Evolutionary conservation across 495 filamentous ascomycete species (phyloP), one percentile per base, ranked within the genome.

Genomic region (Glarea lozoyensis): DNA sequence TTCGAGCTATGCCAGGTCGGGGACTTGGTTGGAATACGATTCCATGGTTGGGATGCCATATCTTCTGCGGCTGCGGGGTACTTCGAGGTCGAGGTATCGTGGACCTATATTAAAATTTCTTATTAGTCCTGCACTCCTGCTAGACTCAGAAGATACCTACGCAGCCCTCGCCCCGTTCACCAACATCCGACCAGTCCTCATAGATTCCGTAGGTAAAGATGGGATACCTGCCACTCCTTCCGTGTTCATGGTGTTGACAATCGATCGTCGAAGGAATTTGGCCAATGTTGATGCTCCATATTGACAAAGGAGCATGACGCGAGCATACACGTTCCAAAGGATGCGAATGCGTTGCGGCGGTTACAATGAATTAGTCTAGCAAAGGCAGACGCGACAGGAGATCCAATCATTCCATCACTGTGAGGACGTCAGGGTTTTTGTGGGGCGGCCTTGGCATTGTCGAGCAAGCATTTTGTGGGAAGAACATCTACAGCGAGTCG

Each of bases 241-340:
- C 5, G 36, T 29, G n/a, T 5, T 41, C 42, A 51, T 48, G 19
- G 37, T 34, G 10, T 21, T 38, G 19, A 42, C 33, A 50, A 48
- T 30, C 11, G 44, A 42, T 43, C 41, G 46, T 34, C 44, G 44
- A 42, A 57, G 16, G 18, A 25, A 40, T 18, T 46, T 51, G 19
- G 40, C 50, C 50, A 51, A 30, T 44, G 32, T 42, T 40, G 48
- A 51, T 46, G 50, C 54, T 51, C 54, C 54, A 57, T 57, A 30
- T 24, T 45, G 30, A 20, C 49, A 41, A 35, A 32, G 39, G 46
- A 53, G 46, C 49, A 56, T 56, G 41, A 47, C 51, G 42, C 20
- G 39, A 38, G 25, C 43, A 27, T 40, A 30, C 4, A 34, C 31
- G 17, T 11, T n/a, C n/a, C n/a, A n/a, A n/a, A n/a, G n/a, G n/a